phyloP scores from a whole-genome alignment of 2,329 filamentous ascomycete species.

The Colletotrichum destructivum region DNA sequence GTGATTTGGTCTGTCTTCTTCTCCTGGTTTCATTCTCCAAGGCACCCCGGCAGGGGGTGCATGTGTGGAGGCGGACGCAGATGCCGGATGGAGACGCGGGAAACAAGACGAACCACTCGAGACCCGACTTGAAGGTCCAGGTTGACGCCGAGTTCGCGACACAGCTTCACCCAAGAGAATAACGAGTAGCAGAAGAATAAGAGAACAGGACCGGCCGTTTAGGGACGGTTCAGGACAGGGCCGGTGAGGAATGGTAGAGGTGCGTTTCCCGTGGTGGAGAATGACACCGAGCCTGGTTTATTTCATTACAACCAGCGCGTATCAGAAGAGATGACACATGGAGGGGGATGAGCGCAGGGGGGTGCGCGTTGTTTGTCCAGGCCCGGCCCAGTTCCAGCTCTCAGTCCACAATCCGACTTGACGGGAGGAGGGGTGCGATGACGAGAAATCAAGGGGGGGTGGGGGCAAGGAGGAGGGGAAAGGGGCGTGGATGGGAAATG shows the following conservation, averaged over 20 bases:
- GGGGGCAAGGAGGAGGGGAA: not conserved
- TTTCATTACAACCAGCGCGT: conserved; percentile 61
- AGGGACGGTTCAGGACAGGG: conserved; percentile 56
- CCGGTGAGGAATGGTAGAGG: conserved; percentile 31
- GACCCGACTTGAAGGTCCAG: conserved; percentile 14
- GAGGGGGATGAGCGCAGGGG: conserved; percentile 35
- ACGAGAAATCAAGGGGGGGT: not conserved
- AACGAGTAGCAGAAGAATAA: conserved; percentile 46
- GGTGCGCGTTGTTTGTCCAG: conserved; percentile 11
- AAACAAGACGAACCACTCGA: conserved; percentile 37
- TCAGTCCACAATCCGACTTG: not conserved
- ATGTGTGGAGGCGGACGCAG: conserved; percentile 12
- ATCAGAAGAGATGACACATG: conserved; percentile 58
- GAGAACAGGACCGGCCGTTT: conserved; percentile 48
- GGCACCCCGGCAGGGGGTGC: conserved; percentile 16
- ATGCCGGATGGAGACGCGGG: conserved; percentile 27
- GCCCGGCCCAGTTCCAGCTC: conserved; percentile 3
- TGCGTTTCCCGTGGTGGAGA: conserved; percentile 57
- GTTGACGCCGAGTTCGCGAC: not conserved
- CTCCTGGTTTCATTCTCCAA: conserved; percentile 34
- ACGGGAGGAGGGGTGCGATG: not conserved
- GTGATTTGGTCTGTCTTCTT: not conserved
- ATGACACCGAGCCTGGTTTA: conserved; percentile 57
- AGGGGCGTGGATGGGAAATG: conserved; percentile 1
- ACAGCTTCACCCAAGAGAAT: conserved; percentile 7